Evolutionary conservation across 805 yeast species (phyloP).

Genomic region (Blastobotrys robertii): DNA sequence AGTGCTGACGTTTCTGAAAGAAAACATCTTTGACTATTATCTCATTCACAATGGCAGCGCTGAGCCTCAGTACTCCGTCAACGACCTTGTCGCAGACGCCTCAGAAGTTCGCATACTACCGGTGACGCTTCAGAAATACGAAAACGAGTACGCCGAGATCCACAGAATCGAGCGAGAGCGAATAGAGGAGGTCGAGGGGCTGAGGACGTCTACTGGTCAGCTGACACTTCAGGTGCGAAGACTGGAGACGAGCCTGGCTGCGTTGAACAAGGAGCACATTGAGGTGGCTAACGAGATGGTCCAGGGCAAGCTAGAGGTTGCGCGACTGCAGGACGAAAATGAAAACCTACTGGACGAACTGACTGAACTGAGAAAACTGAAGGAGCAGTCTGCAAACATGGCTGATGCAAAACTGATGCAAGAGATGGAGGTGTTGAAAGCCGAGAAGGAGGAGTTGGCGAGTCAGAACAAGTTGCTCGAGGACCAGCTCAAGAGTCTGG

Average conservation of each 20-base stretch:
- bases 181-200: constrained; percentile 47
- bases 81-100: constrained; percentile 70
- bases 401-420: constrained; percentile 4
- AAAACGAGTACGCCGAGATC: constrained; percentile 66
- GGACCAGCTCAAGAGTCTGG: constrained; percentile 38
- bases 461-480: constrained; percentile 49
- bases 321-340: constrained; percentile 68
- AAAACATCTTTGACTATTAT: constrained; percentile 65
- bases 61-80: constrained; percentile 44
- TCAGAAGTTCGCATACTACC: constrained; percentile 67
- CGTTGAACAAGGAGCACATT: constrained; percentile 73
- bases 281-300: constrained; percentile 83
- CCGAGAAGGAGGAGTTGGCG: constrained; percentile 57
- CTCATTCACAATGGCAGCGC: constrained; percentile 27
- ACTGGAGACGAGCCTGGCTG: constrained; percentile 58
- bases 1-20: constrained; percentile 68
- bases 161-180: constrained; percentile 57
- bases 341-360: constrained; percentile 36
- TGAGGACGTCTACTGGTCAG: constrained; percentile 58
- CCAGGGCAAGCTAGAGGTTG: constrained; percentile 62
- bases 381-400: constrained; percentile 5
- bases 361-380: constrained; percentile 22
- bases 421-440: constrained; percentile 44
- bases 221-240: constrained; percentile 63
- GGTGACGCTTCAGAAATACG: constrained; percentile 57